Evolutionary conservation across 2,329 filamentous ascomycete species (phyloP).

Genomic region (Botrytis elliptica): DNA sequence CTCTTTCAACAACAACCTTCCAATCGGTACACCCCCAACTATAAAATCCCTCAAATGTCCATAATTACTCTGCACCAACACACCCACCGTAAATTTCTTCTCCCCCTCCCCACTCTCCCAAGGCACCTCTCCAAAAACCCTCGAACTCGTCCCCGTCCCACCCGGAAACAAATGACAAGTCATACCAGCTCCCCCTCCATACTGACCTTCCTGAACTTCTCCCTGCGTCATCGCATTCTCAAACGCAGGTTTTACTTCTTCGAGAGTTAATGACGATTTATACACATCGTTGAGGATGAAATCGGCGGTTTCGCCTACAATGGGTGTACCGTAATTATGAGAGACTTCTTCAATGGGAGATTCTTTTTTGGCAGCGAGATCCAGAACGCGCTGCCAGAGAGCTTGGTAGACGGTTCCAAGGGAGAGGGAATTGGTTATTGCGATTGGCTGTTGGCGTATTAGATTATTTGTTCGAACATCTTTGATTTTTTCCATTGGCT

Average conservation of each 20-base stretch:
- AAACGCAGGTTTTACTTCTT: conserved; percentile 55
- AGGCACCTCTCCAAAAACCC: conserved; percentile 49
- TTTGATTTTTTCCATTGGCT: too few relatives aligned
- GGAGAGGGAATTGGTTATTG: conserved; percentile 43
- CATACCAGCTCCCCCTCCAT: conserved; percentile 68
- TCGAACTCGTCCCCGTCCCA: conserved; percentile 61
- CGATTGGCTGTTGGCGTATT: conserved; percentile 30
- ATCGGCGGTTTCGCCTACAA: conserved; percentile 64
- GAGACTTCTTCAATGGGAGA: conserved; percentile 27
- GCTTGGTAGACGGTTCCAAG: conserved; percentile 40
- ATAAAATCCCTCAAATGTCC: conserved; percentile 55
- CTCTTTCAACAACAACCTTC: conserved; percentile 51
- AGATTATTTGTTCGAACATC: neutral
- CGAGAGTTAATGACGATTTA: conserved; percentile 53
- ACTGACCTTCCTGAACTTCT: conserved; percentile 58
- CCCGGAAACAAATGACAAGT: conserved; percentile 65
- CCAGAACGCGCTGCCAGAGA: conserved; percentile 35
- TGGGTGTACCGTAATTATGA: conserved; percentile 44
- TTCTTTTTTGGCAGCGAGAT: conserved; percentile 22
- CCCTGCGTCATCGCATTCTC: conserved; percentile 48
- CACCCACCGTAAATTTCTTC: conserved; percentile 56
- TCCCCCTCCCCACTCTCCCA: conserved; percentile 35
- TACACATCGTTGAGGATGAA: conserved; percentile 58
- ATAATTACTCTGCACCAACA: conserved; percentile 66
- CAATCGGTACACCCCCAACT: conserved; percentile 61